Evolutionary conservation across 2,329 filamentous ascomycete species (phyloP).

Genomic region (Colletotrichum sp.): DNA sequence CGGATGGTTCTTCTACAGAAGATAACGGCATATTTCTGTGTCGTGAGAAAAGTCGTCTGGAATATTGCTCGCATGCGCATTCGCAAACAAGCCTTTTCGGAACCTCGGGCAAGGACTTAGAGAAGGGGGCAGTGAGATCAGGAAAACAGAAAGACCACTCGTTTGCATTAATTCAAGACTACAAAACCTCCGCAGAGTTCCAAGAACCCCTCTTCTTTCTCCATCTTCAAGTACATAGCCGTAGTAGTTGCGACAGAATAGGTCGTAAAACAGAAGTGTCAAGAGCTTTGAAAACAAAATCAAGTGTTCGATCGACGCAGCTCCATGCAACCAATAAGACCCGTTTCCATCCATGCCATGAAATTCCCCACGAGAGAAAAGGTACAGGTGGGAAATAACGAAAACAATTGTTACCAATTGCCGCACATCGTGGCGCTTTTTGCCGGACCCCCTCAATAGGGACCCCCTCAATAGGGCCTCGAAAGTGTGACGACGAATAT

Average conservation of each 20-base stretch:
- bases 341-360: not conserved
- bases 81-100: too few species aligned
- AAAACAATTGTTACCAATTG: not conserved
- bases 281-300: not conserved
- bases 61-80: too few species aligned
- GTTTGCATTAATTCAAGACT: not conserved
- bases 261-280: not conserved
- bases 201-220: not conserved
- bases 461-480: not conserved
- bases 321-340: not conserved
- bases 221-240: not conserved
- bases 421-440: too few species aligned
- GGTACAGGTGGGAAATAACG: not conserved
- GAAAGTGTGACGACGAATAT: not conserved
- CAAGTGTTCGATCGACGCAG: not conserved
- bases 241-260: not conserved
- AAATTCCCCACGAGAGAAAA: too few species aligned
- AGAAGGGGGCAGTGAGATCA: not conserved
- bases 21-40: too few species aligned
- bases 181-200: not conserved
- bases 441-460: not conserved
- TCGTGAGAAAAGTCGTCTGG: too few species aligned
- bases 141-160: not conserved
- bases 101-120: too few species aligned
- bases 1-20: too few species aligned